Base-by-base conservation (phyloP, 768 basidiomycete species). In the Panaeolus cyanescens region DNA sequence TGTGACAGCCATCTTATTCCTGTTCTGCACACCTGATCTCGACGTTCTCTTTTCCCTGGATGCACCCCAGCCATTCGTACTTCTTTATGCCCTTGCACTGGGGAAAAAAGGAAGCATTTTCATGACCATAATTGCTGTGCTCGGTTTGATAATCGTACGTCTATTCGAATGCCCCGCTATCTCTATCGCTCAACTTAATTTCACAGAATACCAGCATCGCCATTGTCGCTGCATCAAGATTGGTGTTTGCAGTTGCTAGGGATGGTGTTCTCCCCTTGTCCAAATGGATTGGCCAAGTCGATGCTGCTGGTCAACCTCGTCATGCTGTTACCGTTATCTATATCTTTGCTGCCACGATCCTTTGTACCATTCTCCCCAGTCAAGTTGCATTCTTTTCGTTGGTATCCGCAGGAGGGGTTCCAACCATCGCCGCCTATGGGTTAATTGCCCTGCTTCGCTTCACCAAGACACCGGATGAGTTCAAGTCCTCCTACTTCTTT, bases 341-440 rank as follows among this genome's bases (percentile, higher is more conserved):
- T 68, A 68, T 91, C 62, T 94, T 95, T 64, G 90, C 86, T 0
- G 88, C 90, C 1, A 42, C 75, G 32, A 67, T 96, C 20, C 81
- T 96, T n/a, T 95, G 92, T 78, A 90, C 91, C 8, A 95, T 96
- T 68, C 77, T 96, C 25, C 92, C 94, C 0, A 93, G 91, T 68
- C 87, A 91, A 67, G 95, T 96, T 34, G 95, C 95, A 3, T 97
- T 96, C 79, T 94, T 90, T 2, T 95, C 93, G 13, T 80, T 96
- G 62, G 84, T 95, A 39, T 95, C 92, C 10, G 95, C 93, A 6
- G 91, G 92, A 22, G 92, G 81, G 4, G 82, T 93, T 2, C 95
- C 94, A 1, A 95, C 91, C 2, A 93, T 95, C 60, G 92, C 93
- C 0, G 91, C 93, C 1, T 96, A 96, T 69, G 92, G 87, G 0